A percentile compares a stretch with the other conserved stretches of the same genome.
Evolutionary conservation across 331 rosid genomes (phyloP).

Genomic region (Quercus lobata): DNA sequence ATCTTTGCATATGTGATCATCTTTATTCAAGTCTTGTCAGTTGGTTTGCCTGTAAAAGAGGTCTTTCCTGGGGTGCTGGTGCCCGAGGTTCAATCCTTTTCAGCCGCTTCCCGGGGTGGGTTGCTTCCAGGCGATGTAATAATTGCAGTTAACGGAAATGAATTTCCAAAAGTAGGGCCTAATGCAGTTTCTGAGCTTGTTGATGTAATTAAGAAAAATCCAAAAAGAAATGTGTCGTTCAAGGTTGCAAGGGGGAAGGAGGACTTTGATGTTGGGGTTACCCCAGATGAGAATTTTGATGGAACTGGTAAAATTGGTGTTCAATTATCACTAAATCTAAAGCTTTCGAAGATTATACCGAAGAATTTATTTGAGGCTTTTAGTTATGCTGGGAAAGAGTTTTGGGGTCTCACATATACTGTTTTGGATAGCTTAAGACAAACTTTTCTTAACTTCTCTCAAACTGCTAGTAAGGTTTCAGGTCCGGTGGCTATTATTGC

Average conservation of each 20-base stretch:
- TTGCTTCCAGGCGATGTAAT: constrained; percentile 75
- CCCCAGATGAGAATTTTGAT: constrained; percentile 79
- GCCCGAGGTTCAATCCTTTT: constrained; percentile 72
- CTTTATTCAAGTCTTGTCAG: constrained; percentile 68
- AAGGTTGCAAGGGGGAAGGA: constrained; percentile 62
- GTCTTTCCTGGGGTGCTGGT: constrained; percentile 78
- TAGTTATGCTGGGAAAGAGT: constrained; percentile 60
- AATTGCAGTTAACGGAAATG: constrained; percentile 59
- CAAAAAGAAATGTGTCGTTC: constrained; percentile 61
- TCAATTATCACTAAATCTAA: constrained; percentile 80
- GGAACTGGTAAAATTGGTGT: constrained; percentile 94
- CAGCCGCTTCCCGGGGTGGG: constrained; percentile 87
- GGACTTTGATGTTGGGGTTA: constrained; percentile 56
- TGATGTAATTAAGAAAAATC: constrained; percentile 58
- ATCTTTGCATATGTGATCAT: constrained; percentile 68
- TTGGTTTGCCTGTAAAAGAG: constrained; percentile 89
- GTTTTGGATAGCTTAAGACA: constrained; percentile 84
- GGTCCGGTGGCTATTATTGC: constrained; percentile 99
- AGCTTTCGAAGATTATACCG: constrained; percentile 53
- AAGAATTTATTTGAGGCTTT: constrained; percentile 53
- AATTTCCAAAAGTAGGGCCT: constrained; percentile 63
- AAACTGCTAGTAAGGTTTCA: constrained; percentile 89
- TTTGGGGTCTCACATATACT: constrained; percentile 69
- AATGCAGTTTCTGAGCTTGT: constrained; percentile 65
- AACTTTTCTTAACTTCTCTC: constrained; percentile 84